phyloP scores from a whole-genome alignment of 106 monocot species.

The Gastrodia elata region DNA sequence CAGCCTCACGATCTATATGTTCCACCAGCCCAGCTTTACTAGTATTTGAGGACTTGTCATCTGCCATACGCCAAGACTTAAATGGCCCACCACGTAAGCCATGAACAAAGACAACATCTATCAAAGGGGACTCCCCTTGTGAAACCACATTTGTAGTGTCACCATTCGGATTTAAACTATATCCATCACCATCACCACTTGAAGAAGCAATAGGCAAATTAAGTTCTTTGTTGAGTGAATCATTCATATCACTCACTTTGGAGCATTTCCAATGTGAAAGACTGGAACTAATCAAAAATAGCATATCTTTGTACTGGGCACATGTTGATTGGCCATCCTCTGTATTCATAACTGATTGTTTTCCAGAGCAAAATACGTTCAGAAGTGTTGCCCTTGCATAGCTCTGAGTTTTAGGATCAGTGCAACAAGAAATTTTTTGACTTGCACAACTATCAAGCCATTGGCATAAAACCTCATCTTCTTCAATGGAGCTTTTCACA shows the following conservation, averaged over 20 bases:
- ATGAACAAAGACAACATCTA: conserved; percentile 94
- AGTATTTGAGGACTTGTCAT: conserved; percentile 82
- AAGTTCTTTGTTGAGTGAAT: conserved; percentile 12
- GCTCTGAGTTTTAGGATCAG: conserved; percentile 82
- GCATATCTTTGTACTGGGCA: conserved; percentile 64
- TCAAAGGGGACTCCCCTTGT: conserved; percentile 17
- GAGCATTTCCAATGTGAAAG: conserved; percentile 47
- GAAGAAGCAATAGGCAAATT: conserved; percentile 5
- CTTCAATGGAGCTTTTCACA: conserved; percentile 39
- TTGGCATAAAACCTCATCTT: conserved; percentile 59
- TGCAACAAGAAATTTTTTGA: conserved; percentile 53
- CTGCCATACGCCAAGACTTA: conserved; percentile 97
- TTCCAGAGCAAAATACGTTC: conserved; percentile 39
- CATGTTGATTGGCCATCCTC: conserved; percentile 19
- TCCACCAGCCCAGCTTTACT: conserved; percentile 88
- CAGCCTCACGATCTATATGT: conserved; percentile 92
- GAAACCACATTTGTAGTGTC: conserved; percentile 8
- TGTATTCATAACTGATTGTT: conserved; percentile 8
- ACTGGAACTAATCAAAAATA: conserved; percentile 87
- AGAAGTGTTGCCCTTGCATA: conserved; percentile 71
- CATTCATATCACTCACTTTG: conserved; percentile 14
- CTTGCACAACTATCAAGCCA: conserved; percentile 91
- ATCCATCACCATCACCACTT: conserved; percentile 7
- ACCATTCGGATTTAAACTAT: conserved; percentile 6
- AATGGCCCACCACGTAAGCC: conserved; percentile 96